Evolutionary conservation across 1,139 yeast species (phyloP).

Genomic region (Saccharomyces hybrid): DNA sequence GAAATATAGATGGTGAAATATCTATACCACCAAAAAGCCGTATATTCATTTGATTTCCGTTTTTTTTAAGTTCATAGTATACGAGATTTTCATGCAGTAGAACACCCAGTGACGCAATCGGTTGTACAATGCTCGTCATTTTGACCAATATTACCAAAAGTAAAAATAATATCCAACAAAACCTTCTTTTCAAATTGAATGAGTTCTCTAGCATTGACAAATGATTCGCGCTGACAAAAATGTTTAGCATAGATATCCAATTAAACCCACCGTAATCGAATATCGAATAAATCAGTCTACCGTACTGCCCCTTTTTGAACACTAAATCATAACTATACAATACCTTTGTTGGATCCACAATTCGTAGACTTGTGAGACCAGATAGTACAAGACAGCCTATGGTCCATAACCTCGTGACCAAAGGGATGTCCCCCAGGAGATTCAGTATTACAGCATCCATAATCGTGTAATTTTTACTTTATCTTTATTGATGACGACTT

Average conservation of each 20-base stretch:
- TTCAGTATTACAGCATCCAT: slow-evolving; percentile 28
- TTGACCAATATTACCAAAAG: slow-evolving; percentile 13
- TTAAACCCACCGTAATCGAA: slow-evolving; percentile 25
- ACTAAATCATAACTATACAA: slow-evolving; percentile 27
- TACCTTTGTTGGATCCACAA: slow-evolving; percentile 19
- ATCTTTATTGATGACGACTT: neutral
- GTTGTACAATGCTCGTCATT: slow-evolving; percentile 23
- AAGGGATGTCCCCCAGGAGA: slow-evolving; percentile 24
- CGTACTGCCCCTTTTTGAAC: slow-evolving; percentile 28
- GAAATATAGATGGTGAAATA: slow-evolving; percentile 18
- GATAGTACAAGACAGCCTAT: slow-evolving; percentile 24
- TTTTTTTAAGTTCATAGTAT: slow-evolving; percentile 24
- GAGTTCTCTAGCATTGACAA: slow-evolving; percentile 24
- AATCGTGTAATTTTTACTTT: neutral
- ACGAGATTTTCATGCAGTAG: slow-evolving; percentile 25
- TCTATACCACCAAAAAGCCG: slow-evolving; percentile 18
- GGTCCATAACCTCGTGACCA: slow-evolving; percentile 27
- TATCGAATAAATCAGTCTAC: slow-evolving; percentile 25
- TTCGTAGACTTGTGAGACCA: slow-evolving; percentile 18
- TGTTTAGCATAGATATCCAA: slow-evolving; percentile 20
- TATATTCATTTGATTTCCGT: slow-evolving; percentile 16
- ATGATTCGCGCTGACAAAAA: slow-evolving; percentile 20
- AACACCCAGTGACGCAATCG: slow-evolving; percentile 22
- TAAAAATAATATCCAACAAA: slow-evolving; percentile 21
- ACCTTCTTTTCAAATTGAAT: slow-evolving; percentile 19